Percentiles rank a stretch among this genome's conserved stretches.
Evolutionary conservation across 1,284 basidiomycete genomes (phyloP).

Genomic region (Puccinia novopanici): DNA sequence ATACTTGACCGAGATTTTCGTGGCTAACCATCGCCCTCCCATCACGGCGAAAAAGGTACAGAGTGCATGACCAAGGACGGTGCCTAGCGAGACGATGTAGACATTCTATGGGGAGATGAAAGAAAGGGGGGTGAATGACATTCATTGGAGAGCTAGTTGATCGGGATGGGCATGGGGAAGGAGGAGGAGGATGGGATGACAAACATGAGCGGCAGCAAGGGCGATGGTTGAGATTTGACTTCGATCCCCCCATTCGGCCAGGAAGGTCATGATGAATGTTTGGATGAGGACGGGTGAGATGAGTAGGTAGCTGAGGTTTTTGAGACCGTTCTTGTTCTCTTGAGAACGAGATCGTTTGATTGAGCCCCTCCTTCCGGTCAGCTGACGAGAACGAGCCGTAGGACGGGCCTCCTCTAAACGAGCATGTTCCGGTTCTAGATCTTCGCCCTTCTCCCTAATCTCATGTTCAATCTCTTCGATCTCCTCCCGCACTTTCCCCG

Average conservation of each 20-base stretch:
- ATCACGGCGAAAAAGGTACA: constrained; percentile 89
- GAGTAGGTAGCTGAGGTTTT: constrained; percentile 79
- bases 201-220: constrained; percentile 88
- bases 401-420: constrained; percentile 27
- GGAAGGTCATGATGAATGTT: constrained; percentile 89
- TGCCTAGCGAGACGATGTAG: constrained; percentile 81
- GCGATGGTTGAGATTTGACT: constrained; percentile 98
- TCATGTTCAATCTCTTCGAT: constrained; percentile 59
- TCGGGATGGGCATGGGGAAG: constrained; percentile 11
- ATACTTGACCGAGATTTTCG: constrained; percentile 90
- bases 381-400: background rate
- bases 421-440: constrained; percentile 58
- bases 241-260: constrained; percentile 97
- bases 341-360: constrained; percentile 25
- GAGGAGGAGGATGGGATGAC: constrained; percentile 58
- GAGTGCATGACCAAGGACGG: constrained; percentile 80
- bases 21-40: constrained; percentile 85
- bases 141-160: constrained; percentile 21
- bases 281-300: constrained; percentile 93
- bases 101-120: constrained; percentile 64
- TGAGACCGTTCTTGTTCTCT: constrained; percentile 62
- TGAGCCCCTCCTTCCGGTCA: constrained; percentile 6
- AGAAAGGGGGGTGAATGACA: background rate
- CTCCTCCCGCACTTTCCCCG: constrained; percentile 61
- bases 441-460: constrained; percentile 59